Base-by-base conservation (phyloP, 805 yeast species). In the Metschnikowia bowlesiae region DNA sequence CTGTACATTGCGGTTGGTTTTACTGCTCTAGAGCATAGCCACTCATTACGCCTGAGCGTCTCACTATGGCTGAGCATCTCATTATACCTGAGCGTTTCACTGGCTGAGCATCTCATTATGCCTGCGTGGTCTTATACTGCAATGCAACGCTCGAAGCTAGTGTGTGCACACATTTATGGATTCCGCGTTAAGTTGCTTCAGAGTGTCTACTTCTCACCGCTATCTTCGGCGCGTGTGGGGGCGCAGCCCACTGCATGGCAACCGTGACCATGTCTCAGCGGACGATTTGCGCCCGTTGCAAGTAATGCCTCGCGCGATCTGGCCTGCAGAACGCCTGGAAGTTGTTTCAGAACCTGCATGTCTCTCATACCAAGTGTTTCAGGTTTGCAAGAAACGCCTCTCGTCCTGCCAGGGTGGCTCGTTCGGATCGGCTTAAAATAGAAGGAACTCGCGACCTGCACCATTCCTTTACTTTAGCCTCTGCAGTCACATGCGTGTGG, bases 181-280 rank as follows among this genome's bases (percentile, higher is more conserved):
- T 10, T 26, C 37, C 34, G 36, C 44, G 29, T 31, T 35, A 18
- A 35, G 29, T 41, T 22, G 35, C 30, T 33, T n/a, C 45, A 22
- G 45, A 37, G 34, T 29, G 29, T 38, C 41, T 26, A 16, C 31
- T 41, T 35, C 36, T 16, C 29, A 42, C 34, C 38, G 22, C 32
- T 42, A 22, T 41, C 44, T 41, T 42, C 45, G 22, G 38, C 45
- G 45, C 45, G 37, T 42, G 38, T 13, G 6, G 37, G 22, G 37
- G 30, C 18, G 45, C 45, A 41, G 35, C 35, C 9, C 44, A 18
- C 14, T 40, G 44, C 44, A 41, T 41, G 35, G 32, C 41, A 39
- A 39, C 41, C 43, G 43, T n/a, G 43, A 39, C 33, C 14, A 9
- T 39, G 34, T 39, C 34, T 39, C 26, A 30, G 26, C 11, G n/a